Evolutionary conservation across 805 yeast genomes (phyloP).

Genomic region (Sugiyamaella boreocaroliniensis): DNA sequence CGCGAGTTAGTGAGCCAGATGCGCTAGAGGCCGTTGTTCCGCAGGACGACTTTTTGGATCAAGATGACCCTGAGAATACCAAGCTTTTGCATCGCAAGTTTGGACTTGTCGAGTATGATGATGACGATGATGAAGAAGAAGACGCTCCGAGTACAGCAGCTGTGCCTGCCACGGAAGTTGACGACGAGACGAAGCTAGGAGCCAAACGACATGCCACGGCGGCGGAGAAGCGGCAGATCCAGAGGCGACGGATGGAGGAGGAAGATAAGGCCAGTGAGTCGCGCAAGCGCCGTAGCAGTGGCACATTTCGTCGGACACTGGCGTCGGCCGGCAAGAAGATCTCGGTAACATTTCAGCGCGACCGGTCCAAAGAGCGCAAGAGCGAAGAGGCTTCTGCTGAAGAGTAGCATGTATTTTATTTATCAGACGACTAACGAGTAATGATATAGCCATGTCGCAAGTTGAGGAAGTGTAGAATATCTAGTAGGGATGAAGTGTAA

Average conservation of each 20-base stretch:
- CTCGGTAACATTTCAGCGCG: slow-evolving; percentile 5
- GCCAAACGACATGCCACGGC: slow-evolving; percentile 10
- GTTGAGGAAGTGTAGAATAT: too few relatives aligned
- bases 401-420: neutral
- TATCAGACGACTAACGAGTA: neutral
- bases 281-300: neutral
- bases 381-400: neutral
- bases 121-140: neutral
- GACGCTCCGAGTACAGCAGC: neutral
- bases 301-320: slow-evolving; percentile 10
- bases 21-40: neutral
- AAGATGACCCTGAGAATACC: neutral
- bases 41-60: neutral
- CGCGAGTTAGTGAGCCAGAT: slow-evolving; percentile 9
- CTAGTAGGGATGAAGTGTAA: too few relatives aligned
- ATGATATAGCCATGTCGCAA: neutral
- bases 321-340: slow-evolving; percentile 17
- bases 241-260: slow-evolving; percentile 5
- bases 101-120: slow-evolving; percentile 4
- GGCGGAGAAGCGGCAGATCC: slow-evolving; percentile 1
- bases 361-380: neutral
- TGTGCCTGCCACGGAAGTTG: neutral
- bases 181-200: slow-evolving; percentile 3
- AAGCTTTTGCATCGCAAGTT: neutral
- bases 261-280: neutral